Percentiles rank a stretch among this genome's conserved stretches.
These are phyloP conservation scores for Starmerella sp. DNA, from an alignment of 805 yeast genomes.

Conservation along the genomic window DNA sequence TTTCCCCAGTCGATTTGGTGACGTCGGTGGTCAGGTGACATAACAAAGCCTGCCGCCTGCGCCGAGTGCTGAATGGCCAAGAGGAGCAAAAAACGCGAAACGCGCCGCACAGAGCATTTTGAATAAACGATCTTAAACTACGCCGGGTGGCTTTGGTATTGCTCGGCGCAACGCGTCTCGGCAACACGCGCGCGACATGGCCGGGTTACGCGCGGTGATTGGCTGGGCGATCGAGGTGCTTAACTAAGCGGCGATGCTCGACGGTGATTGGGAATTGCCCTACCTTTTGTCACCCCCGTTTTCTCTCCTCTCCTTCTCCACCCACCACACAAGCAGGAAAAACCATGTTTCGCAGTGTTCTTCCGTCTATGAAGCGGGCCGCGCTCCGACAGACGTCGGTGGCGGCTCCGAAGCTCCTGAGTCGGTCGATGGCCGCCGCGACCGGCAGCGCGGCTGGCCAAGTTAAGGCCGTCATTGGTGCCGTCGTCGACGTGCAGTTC, in stretches of 20 bases:
- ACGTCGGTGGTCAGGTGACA: not conserved
- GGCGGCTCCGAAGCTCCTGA: conserved; percentile 18
- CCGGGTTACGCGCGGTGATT: not conserved
- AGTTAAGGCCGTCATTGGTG: conserved; percentile 27
- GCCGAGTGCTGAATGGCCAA: not conserved
- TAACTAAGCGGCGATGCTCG: conserved; percentile 5
- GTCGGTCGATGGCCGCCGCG: conserved; percentile 23
- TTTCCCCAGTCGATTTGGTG: not conserved
- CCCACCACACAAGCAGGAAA: conserved; percentile 10
- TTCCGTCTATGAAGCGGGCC: conserved; percentile 26
- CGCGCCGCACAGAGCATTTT: not conserved
- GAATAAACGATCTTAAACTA: not conserved
- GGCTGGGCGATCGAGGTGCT: not conserved
- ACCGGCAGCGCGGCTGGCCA: conserved; percentile 18
- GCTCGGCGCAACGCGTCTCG: not conserved
- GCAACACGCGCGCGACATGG: not conserved
- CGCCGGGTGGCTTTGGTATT: not conserved
- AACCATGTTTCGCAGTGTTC: conserved; percentile 25
- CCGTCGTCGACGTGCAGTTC: conserved; percentile 68
- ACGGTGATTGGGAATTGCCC: conserved; percentile 17
- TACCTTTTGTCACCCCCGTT: conserved; percentile 11
- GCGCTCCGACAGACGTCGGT: conserved; percentile 21
- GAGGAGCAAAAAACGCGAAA: not conserved
- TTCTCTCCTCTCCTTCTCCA: conserved; percentile 6
- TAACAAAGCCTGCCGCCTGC: not conserved